Evolutionary conservation across 305 asterid genomes (phyloP), one percentile per base, ranked within the genome.

Genomic region (Euphrasia arctica): DNA sequence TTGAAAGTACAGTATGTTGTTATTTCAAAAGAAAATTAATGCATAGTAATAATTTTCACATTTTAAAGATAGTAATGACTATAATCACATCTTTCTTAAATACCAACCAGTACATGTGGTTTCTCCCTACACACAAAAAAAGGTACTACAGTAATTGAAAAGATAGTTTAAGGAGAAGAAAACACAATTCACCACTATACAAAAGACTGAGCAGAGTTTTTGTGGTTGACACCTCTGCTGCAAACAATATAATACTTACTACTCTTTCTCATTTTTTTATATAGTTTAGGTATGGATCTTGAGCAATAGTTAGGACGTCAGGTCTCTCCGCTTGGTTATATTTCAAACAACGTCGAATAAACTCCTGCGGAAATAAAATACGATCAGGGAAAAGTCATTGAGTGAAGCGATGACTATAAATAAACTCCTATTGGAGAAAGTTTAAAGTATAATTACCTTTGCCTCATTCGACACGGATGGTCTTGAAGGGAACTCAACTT

Each of bases 251-350:
- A 36, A 5, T 39, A 39, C 43, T 39, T 32, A 32, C 43, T 25
- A 25, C 27, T 25, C 27, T 39, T 1, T 47, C 12, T 87, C 81
- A 88, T 75, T 88, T 93, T 83, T 93, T 93, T 54, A 86, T 72
- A 73, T 82, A 93, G 41, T 70, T 77, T 56, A 93, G 81, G 79
- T 82, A 90, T 31, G 96, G 97, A 76, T 88, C 96, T 74, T 85
- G 97, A 59, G 96, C 95, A 71, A 88, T 79, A 57, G 80, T 67
- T 56, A 90, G 64, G 60, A 90, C 99, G 70, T 93, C 99, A 10
- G 97, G 95, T 74, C 99, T 82, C n/a, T 93, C 99, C 4, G 75
- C 89, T 77, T 93, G 99, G 70, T 82, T 80, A 64, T 90, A 93
- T 11, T 94, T 88, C 49, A 93, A 79, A 75, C 99, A 93, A 62